Base-by-base conservation (phyloP, 805 yeast genomes). In the Metschnikowia koreensis region DNA sequence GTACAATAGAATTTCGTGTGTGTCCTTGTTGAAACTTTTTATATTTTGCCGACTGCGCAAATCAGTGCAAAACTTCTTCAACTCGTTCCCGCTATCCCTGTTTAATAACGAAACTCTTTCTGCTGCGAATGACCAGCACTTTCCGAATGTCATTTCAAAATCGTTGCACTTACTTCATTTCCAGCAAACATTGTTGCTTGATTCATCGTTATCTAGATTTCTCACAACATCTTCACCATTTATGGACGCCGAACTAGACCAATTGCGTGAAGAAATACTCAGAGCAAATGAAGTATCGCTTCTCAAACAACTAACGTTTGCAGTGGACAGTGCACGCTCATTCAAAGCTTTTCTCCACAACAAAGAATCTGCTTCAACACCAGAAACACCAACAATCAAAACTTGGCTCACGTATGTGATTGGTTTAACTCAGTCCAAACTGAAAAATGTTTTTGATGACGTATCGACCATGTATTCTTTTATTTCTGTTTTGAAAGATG, bases 401-500 rank as follows among this genome's bases (percentile, higher is more conserved):
- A 22, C 43, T 1, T 70, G 74, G 74, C 51, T 68, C 8, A 52
- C 54, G 9, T 56, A 60, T 40, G 58, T 63, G 12, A 54, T 51
- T 26, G 39, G 31, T 12, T 15, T 62, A 7, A 46, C 57, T 2
- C 50, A 50, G 2, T 16, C 49, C 1, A 51, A 34, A 27, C 13
- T 34, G 37, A 29, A 13, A 12, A 13, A n/a, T 34, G n/a, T 47
- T 10, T 48, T 60, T 6, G 57, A 53, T 13, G 49, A 57, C 10
- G 43, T 43, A 15, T 41, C 51, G 7, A 49, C 63, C 7, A 48
- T 64, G 17, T 64, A 66, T 50, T 58, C 75, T 0, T 50, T 74
- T 5, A 61, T 78, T 10, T 68, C 75, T 11, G 66, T 78, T 1
- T 50, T 80, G 28, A 76, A 80, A 8, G 61, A 68, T 41, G 69